Percentiles rank a stretch among this genome's conserved stretches.
phyloP scores from a whole-genome alignment of 2,329 filamentous ascomycete genomes.

The Ophiocordyceps camponoti-floridani region DNA sequence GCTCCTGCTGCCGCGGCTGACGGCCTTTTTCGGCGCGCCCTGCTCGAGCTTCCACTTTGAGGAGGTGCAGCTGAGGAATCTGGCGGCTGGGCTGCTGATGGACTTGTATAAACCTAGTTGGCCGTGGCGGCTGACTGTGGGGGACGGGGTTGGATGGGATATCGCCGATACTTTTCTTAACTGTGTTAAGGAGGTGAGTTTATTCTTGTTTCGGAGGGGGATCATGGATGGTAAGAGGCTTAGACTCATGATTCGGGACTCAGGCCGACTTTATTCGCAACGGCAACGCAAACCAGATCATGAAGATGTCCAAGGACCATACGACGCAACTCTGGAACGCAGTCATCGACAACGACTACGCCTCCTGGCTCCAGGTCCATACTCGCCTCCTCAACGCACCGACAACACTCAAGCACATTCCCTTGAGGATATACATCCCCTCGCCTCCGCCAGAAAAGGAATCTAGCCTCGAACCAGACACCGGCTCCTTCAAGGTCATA shows the following conservation, averaged over 20 bases:
- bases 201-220: background rate
- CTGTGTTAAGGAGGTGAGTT: slow-evolving; percentile 40
- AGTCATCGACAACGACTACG: slow-evolving; percentile 60
- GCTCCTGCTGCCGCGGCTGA: slow-evolving; percentile 35
- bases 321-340: slow-evolving; percentile 69
- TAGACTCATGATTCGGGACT: too few species aligned
- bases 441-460: slow-evolving; percentile 26
- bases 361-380: slow-evolving; percentile 56
- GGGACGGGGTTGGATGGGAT: slow-evolving; percentile 38
- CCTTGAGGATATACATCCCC: slow-evolving; percentile 72
- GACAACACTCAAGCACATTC: slow-evolving; percentile 62
- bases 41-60: slow-evolving; percentile 44
- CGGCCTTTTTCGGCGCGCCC: slow-evolving; percentile 30
- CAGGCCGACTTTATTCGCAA: slow-evolving; percentile 74
- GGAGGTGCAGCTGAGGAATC: slow-evolving; percentile 31
- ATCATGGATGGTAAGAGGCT: background rate
- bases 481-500: slow-evolving; percentile 49
- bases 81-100: slow-evolving; percentile 33
- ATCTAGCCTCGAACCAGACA: background rate
- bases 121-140: slow-evolving; percentile 37
- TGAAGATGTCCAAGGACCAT: slow-evolving; percentile 72
- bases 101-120: slow-evolving; percentile 37
- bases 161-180: slow-evolving; percentile 46
- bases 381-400: slow-evolving; percentile 60
- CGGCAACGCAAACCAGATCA: slow-evolving; percentile 75